Evolutionary conservation across 257 asterid species (phyloP).

Genomic region (Lycium barbarum): DNA sequence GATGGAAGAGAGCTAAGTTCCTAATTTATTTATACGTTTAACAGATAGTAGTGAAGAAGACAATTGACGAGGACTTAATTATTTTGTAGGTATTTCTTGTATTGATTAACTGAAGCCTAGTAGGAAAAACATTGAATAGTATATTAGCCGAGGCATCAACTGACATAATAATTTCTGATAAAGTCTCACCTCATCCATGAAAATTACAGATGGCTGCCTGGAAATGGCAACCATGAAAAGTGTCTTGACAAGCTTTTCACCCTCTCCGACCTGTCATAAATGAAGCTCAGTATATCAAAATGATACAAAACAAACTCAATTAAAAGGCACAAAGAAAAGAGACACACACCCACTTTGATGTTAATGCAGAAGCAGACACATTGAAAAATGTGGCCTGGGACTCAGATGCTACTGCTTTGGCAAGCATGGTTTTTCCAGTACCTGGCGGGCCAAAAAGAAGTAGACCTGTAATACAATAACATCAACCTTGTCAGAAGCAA

Average conservation of each 20-base stretch:
- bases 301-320: neutral
- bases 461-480: conserved; percentile 62
- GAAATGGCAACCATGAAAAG: conserved; percentile 93
- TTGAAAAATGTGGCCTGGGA: conserved; percentile 95
- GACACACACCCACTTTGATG: conserved; percentile 93
- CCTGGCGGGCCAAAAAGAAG: conserved; percentile 99
- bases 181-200: conserved; percentile 91
- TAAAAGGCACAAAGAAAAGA: conserved; percentile 30
- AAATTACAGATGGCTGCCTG: conserved; percentile 94
- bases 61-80: neutral
- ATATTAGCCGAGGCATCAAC: conserved; percentile 28
- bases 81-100: neutral
- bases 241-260: conserved; percentile 96
- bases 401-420: conserved; percentile 99
- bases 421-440: conserved; percentile 98
- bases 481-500: conserved; percentile 29
- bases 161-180: conserved; percentile 14
- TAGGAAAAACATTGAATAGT: neutral
- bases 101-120: neutral
- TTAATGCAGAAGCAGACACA: conserved; percentile 96
- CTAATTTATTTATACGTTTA: neutral
- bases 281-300: neutral
- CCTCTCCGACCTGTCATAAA: conserved; percentile 89
- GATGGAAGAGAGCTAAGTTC: neutral
- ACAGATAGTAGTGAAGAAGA: neutral